A percentile compares a stretch with the other conserved stretches of the same genome.
Conservation (phyloP, 257 asterid species). For the Plectranthus barbatus region DNA sequence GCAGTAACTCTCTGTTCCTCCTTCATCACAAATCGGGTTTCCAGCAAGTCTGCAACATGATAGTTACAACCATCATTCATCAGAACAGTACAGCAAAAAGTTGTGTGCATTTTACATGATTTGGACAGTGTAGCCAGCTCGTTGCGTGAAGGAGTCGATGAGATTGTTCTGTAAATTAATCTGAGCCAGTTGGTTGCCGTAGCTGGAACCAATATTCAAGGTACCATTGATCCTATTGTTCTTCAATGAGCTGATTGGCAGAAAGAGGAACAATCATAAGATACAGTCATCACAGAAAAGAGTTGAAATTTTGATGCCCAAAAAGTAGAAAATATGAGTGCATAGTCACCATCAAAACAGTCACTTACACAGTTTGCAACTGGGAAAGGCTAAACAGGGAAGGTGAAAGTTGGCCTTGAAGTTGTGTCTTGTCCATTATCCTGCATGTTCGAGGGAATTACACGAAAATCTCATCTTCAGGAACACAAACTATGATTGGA, state of each 20-base stretch:
- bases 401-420: constrained; percentile 49
- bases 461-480: neutral
- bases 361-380: constrained; percentile 70
- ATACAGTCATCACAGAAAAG: too few species aligned
- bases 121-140: constrained; percentile 20
- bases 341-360: neutral
- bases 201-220: constrained; percentile 26
- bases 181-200: constrained; percentile 35
- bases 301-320: too few species aligned
- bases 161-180: constrained; percentile 39
- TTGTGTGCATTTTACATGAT: constrained; percentile 31
- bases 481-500: neutral
- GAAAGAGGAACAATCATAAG: neutral
- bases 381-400: constrained; percentile 45
- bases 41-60: constrained; percentile 39
- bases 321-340: neutral
- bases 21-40: constrained; percentile 49
- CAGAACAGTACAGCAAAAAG: neutral
- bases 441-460: constrained; percentile 27
- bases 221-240: constrained; percentile 50
- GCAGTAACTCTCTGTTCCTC: constrained; percentile 33
- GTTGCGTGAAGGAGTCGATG: constrained; percentile 30
- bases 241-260: constrained; percentile 39
- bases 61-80: neutral
- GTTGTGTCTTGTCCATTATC: constrained; percentile 46